Conservation (phyloP, 2,329 filamentous ascomycete species). For the Nigrograna mackinnonii region DNA sequence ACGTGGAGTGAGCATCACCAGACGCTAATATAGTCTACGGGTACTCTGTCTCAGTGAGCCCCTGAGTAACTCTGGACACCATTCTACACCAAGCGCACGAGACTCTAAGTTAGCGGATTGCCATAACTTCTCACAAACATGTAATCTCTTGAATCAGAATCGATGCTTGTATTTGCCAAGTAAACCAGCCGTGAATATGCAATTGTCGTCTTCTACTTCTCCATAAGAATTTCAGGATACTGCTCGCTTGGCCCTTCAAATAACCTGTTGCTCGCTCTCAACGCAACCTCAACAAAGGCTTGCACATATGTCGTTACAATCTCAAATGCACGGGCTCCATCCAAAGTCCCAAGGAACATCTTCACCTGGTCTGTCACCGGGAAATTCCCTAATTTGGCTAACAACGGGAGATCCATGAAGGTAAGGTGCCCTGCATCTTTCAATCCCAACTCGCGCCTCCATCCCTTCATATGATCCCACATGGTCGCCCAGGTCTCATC, state of each 20-base stretch:
- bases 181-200: too few relatives aligned
- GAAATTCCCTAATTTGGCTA: conserved; percentile 6
- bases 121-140: too few relatives aligned
- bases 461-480: conserved; percentile 8
- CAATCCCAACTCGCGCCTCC: conserved; percentile 11
- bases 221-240: conserved; percentile 12
- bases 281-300: conserved; percentile 10
- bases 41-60: too few relatives aligned
- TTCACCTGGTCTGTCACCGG: background rate
- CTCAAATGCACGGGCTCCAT: conserved; percentile 10
- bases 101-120: too few relatives aligned
- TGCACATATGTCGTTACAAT: conserved; percentile 7
- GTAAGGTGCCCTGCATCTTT: conserved; percentile 7
- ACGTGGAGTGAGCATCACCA: too few relatives aligned
- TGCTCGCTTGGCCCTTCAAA: conserved; percentile 4
- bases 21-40: too few relatives aligned
- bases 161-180: too few relatives aligned
- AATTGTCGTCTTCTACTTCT: too few relatives aligned
- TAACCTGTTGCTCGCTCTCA: conserved; percentile 9
- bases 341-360: conserved; percentile 8
- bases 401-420: conserved; percentile 9
- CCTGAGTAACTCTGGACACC: too few relatives aligned
- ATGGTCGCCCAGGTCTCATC: conserved; percentile 10
- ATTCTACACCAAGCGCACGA: too few relatives aligned
- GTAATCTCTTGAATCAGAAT: too few relatives aligned